Evolutionary conservation across 2,329 filamentous ascomycete genomes (phyloP).

Genomic region (Penicillium freii): DNA sequence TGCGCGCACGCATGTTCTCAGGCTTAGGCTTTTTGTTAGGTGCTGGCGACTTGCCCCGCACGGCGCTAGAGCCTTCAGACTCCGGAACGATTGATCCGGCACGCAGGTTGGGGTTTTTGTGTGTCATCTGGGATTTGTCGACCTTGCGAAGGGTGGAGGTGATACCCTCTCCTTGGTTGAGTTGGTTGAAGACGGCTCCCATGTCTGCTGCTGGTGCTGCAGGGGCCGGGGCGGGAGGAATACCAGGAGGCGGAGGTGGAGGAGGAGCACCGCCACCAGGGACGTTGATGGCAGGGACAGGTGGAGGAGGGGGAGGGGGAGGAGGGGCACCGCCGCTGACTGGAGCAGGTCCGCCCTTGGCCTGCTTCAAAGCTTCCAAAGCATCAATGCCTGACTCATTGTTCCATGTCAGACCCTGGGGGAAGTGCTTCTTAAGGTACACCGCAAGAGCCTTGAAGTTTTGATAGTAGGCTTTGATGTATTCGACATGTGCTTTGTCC

Average conservation of each 20-base stretch:
- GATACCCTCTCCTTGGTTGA: constrained; percentile 86
- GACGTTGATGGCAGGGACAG: constrained; percentile 47
- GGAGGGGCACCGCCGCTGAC: constrained; percentile 39
- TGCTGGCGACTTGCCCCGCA: constrained; percentile 71
- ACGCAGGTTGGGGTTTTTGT: constrained; percentile 91
- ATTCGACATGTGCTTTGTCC: constrained; percentile 77
- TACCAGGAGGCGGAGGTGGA: constrained; percentile 66
- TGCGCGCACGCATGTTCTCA: constrained; percentile 79
- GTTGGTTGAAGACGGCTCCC: constrained; percentile 82
- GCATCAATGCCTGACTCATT: constrained; percentile 69
- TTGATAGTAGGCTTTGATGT: constrained; percentile 88
- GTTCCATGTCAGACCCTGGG: constrained; percentile 83
- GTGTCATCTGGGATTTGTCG: constrained; percentile 93
- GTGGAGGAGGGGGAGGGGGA: constrained; percentile 53
- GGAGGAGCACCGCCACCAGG: constrained; percentile 61
- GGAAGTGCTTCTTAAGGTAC: constrained; percentile 81
- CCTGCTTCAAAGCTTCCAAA: constrained; percentile 63
- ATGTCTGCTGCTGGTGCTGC: constrained; percentile 61
- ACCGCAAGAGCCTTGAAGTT: constrained; percentile 80
- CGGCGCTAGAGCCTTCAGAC: constrained; percentile 54
- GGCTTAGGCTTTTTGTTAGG: constrained; percentile 86
- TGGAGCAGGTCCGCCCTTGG: constrained; percentile 46
- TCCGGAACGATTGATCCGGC: constrained; percentile 62
- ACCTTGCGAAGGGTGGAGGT: constrained; percentile 90
- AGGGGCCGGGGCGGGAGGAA: constrained; percentile 53